Evolutionary conservation across 345 rosid genomes (phyloP).

Genomic region (Boechera stricta): DNA sequence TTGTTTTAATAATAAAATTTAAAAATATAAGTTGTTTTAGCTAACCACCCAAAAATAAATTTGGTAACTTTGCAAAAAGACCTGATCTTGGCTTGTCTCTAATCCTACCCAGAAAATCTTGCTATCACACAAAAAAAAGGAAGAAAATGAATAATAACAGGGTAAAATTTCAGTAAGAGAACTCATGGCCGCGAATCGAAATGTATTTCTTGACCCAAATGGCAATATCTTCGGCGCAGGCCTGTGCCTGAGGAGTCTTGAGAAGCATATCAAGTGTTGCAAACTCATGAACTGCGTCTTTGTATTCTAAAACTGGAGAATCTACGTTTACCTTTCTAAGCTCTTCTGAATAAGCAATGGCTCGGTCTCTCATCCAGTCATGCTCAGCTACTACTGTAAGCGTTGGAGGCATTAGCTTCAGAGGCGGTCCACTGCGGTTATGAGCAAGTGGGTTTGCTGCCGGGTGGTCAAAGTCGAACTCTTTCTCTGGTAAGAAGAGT

Average conservation of each 20-base stretch:
- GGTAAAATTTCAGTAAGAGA: constrained; percentile 64
- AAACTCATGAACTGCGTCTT: constrained; percentile 96
- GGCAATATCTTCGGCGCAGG: constrained; percentile 85
- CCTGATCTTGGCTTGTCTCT: constrained; percentile 11
- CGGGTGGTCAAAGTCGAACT: constrained; percentile 80
- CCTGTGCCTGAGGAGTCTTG: constrained; percentile 86
- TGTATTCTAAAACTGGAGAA: constrained; percentile 89
- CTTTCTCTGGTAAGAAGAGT: constrained; percentile 76
- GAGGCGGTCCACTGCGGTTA: constrained; percentile 65
- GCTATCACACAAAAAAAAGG: constrained; percentile 35
- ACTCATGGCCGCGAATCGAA: constrained; percentile 84
- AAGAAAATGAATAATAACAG: constrained; percentile 33
- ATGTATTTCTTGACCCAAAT: constrained; percentile 93
- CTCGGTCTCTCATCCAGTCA: constrained; percentile 98
- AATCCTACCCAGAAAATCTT: constrained; percentile 37
- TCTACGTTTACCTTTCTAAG: constrained; percentile 88
- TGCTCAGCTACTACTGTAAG: constrained; percentile 92
- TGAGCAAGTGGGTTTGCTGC: constrained; percentile 88
- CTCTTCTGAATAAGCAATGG: constrained; percentile 90
- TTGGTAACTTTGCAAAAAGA: constrained; percentile 9
- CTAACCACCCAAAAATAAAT: background rate
- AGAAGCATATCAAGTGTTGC: constrained; percentile 91
- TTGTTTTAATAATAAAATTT: no score
- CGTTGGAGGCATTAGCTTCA: constrained; percentile 92
- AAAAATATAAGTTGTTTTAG: no score